Percentiles rank a stretch among this genome's conserved stretches.
Evolutionary conservation across 116 monocot genomes (phyloP).

Genomic region (Iris pallida): DNA sequence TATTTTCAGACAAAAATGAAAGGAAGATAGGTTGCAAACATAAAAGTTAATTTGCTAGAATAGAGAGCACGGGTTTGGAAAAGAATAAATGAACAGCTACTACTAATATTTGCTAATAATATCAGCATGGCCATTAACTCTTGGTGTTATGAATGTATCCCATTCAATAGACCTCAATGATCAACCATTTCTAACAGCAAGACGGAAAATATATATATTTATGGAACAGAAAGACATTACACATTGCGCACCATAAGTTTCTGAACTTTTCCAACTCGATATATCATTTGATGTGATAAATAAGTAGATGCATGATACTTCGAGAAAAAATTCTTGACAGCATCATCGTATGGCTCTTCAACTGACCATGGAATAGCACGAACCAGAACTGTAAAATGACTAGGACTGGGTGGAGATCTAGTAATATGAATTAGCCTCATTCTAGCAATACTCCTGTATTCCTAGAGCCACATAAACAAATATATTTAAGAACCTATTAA

Average conservation of each 20-base stretch:
- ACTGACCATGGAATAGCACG: slow-evolving; percentile 40
- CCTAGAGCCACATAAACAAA: slow-evolving; percentile 16
- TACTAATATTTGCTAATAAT: too few species aligned
- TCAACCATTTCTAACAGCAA: too few species aligned
- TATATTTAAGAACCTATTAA: neutral
- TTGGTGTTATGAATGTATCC: too few species aligned
- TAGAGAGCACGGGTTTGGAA: too few species aligned
- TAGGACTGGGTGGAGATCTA: slow-evolving; percentile 24
- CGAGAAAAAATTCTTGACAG: slow-evolving; percentile 44
- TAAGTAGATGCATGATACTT: slow-evolving; percentile 47
- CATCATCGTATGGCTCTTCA: slow-evolving; percentile 24
- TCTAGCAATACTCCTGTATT: slow-evolving; percentile 42
- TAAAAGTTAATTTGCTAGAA: too few species aligned
- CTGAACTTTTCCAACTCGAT: slow-evolving; percentile 48
- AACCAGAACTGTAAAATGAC: slow-evolving; percentile 49
- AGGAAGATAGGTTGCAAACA: too few species aligned
- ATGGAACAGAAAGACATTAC: neutral
- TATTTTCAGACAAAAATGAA: too few species aligned
- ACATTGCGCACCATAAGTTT: slow-evolving; percentile 33
- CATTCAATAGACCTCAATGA: too few species aligned
- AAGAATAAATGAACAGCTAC: too few species aligned
- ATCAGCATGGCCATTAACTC: too few species aligned
- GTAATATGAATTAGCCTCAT: slow-evolving; percentile 41
- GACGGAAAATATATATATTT: too few species aligned
- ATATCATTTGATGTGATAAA: slow-evolving; percentile 46